Percentiles rank a stretch among this genome's conserved stretches.
These are phyloP conservation scores for Thielaviopsis punctulata DNA, from an alignment of 2,329 filamentous ascomycete species.

Conservation along the genomic window DNA sequence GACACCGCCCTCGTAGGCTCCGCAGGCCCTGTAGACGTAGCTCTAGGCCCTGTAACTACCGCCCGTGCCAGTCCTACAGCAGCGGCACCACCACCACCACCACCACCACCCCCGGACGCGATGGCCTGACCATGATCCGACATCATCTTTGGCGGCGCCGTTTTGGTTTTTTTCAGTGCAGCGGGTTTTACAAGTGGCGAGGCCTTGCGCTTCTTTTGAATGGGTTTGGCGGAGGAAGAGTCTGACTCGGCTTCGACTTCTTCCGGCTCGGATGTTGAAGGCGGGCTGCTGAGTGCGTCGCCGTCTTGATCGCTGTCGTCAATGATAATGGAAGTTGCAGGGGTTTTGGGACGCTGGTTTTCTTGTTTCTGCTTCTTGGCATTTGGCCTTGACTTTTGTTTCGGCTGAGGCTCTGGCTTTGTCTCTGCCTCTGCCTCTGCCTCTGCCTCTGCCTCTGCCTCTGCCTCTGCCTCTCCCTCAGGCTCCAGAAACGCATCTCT, in stretches of 20 bases:
- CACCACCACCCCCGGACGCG: no score
- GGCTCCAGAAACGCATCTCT: not conserved
- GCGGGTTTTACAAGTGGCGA: no score
- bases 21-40: constrained; percentile 1
- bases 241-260: not conserved
- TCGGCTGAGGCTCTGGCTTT: not conserved
- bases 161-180: no score
- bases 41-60: not conserved
- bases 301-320: constrained; percentile 16
- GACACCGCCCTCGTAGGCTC: not conserved
- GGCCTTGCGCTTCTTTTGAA: not conserved
- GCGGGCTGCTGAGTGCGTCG: constrained; percentile 12
- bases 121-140: not conserved
- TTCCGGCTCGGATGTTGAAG: not conserved
- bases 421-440: not conserved
- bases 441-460: not conserved
- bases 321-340: not conserved
- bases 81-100: no score
- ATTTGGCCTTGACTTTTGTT: not conserved
- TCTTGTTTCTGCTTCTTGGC: not conserved
- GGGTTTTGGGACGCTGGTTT: not conserved
- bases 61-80: no score
- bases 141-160: not conserved
- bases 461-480: not conserved
- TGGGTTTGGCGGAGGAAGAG: no score